Base-by-base conservation (phyloP, 164 flowering plant genomes). In the Taxillus chinensis region DNA sequence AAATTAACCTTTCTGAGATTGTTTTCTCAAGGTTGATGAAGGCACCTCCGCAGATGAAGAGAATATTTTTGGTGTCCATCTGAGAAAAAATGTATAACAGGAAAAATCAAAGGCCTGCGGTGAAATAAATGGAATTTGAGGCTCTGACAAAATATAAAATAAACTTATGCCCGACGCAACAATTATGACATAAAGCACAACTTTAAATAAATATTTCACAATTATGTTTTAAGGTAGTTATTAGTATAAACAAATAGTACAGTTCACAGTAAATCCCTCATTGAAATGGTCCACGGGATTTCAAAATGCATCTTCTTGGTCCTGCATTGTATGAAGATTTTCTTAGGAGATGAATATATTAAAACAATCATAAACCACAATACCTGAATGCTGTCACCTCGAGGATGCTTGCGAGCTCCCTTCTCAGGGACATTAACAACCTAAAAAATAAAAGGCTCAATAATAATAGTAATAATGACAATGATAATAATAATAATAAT, bases 301-400 rank as follows among this genome's bases (percentile, higher is more conserved):
- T n/a, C 15, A 43, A 43, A 43, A 6, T 43, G 46, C 46, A 43
- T 43, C 46, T 5, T 6, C 46, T 5, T 43, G 46, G 7, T 1
- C 46, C 46, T 43, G 10, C 7, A 9, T 9, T 43, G 46, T 43
- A 9, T 43, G 10, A 43, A 5, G 10, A 43, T 43, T 43, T 43
- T 43, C 10, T 5, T 5, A 43, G 8, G 10, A 43, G 7, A 43
- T 43, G 46, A 43, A 43, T 43, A 43, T 43, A 43, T 9, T 43
- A 43, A 43, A 6, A 43, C 46, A 43, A 43, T 43, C 10, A 43
- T 43, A 43, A 17, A n/a, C 17, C 42, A 62, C 45, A 60, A 16
- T 82, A 92, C 98, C 97, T 90, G 98, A 71, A 92, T 86, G 71
- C 85, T 88, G 64, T 90, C 98, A 62, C 98, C 98, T 74, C 96